These are phyloP conservation scores for Neurospora sp. DNA, from an alignment of 495 filamentous ascomycete genomes.

Conservation along the genomic window DNA sequence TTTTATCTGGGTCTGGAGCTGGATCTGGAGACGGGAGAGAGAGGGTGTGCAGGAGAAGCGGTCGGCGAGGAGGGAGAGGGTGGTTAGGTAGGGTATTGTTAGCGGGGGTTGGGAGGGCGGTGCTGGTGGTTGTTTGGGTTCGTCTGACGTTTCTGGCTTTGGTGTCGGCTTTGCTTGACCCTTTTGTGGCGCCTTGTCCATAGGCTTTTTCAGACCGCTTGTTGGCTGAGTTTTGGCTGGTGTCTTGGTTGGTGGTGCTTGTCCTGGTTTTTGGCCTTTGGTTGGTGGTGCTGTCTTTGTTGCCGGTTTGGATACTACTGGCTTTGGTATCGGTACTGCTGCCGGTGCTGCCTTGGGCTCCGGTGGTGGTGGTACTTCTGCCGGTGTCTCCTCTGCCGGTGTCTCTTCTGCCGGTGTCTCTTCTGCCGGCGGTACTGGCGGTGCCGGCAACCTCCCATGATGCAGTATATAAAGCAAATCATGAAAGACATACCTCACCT, in stretches of 20 bases:
- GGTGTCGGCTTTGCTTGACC: too few relatives aligned
- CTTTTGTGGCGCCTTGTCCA: too few relatives aligned
- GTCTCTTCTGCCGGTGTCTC: conserved; percentile 15
- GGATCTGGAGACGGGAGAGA: conserved; percentile 30
- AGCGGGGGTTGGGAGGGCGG: conserved; percentile 5
- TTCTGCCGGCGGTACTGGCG: neutral
- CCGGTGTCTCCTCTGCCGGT: conserved; percentile 15
- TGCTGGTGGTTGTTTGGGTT: too few relatives aligned
- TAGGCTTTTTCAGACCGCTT: neutral
- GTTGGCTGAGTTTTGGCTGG: neutral
- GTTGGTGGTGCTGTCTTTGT: neutral
- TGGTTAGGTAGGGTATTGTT: conserved; percentile 45
- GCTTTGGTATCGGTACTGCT: neutral
- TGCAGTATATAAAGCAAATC: conserved; percentile 53
- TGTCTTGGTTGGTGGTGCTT: neutral
- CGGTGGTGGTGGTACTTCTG: neutral
- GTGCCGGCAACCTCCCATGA: neutral
- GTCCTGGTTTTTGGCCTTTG: neutral
- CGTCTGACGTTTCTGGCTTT: too few relatives aligned
- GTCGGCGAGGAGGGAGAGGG: conserved; percentile 58
- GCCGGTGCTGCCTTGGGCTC: neutral
- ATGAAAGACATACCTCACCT: conserved; percentile 36
- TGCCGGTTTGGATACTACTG: neutral
- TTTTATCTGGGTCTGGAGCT: conserved; percentile 24
- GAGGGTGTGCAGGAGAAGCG: conserved; percentile 46